Evolutionary conservation across 2,329 filamentous ascomycete species (phyloP), one percentile per base, ranked within the genome.

Genomic region (Colletotrichum melonis): DNA sequence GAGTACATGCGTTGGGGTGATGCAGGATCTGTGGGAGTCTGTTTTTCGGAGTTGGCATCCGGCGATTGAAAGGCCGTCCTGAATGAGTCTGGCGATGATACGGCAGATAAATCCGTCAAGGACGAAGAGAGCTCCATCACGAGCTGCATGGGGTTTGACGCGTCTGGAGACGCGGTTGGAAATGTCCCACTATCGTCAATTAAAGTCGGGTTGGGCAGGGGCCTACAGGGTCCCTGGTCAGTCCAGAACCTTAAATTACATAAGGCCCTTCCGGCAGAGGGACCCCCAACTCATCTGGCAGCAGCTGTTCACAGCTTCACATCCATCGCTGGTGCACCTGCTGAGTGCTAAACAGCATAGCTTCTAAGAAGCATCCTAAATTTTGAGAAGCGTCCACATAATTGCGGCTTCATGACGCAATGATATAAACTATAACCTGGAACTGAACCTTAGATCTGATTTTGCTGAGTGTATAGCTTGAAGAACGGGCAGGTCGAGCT

Each of bases 11-110:
- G 32, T 24, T 11, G 46, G 52, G 4, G 19, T 22, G 49, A 22
- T 24, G 49, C 11, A 2, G 56, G 60, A 14, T 54, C 46, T 24
- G 12, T n/a, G n/a, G 11, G 9, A n/a, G 38, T 19, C 28, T 16
- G 24, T 4, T 38, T 64, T 64, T 67, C 42, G n/a, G 28, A 46
- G 24, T 58, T 32, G 8, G 19, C 60, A 35, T 46, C 30, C 1
- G 70, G 70, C 3, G 71, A 71, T 24, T 73, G 67, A 14, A 73
- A 62, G 24, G 71, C 71, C 8, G 71, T 73, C 22, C 46, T 67
- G 22, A 73, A 73, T 8, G 70, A 73, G 19, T 35, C 67, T 62
- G 67, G 62, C 11, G 71, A 73, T 8, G 67, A 62, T 38, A 71
- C 30, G 56, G 60, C 55, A 28, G 67, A 70, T 49, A 64, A 2